Percentiles rank a stretch among this genome's conserved stretches.
Conservation (phyloP, 164 flowering plant species). For the Sedum album region DNA sequence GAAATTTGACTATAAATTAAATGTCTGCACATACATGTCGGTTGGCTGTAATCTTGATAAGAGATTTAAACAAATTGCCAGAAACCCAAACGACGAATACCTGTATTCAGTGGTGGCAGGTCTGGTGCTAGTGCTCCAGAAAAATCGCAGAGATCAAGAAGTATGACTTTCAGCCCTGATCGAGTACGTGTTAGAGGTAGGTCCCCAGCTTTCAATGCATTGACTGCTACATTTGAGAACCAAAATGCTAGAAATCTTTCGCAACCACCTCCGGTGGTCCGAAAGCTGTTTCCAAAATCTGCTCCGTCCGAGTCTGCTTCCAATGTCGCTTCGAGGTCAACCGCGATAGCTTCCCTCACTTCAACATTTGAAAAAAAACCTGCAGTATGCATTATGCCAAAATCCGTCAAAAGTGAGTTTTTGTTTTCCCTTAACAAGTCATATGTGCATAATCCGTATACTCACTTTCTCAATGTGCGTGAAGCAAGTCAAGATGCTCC, state of each 20-base stretch:
- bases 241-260: no score
- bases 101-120: conserved; percentile 76
- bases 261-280: conserved; percentile 80
- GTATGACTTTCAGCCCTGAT: conserved; percentile 96
- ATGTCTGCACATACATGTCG: neutral
- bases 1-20: conserved; percentile 8
- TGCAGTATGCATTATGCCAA: conserved; percentile 35
- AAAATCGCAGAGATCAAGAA: conserved; percentile 89
- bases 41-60: neutral
- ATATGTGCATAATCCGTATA: neutral
- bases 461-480: conserved; percentile 7
- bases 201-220: conserved; percentile 93
- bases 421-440: neutral
- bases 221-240: conserved; percentile 84
- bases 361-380: conserved; percentile 50
- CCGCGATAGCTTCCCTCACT: conserved; percentile 72
- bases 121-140: conserved; percentile 65
- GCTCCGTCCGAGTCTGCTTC: conserved; percentile 52
- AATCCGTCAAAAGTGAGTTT: conserved; percentile 49
- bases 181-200: conserved; percentile 81
- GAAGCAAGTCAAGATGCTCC: conserved; percentile 40
- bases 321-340: conserved; percentile 45
- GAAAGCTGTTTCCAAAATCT: conserved; percentile 85
- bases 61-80: conserved; percentile 22
- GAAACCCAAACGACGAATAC: conserved; percentile 90